Evolutionary conservation across 1,284 basidiomycete species (phyloP), one percentile per base, ranked within the genome.

Genomic region (Cryptococcus deneoformans): DNA sequence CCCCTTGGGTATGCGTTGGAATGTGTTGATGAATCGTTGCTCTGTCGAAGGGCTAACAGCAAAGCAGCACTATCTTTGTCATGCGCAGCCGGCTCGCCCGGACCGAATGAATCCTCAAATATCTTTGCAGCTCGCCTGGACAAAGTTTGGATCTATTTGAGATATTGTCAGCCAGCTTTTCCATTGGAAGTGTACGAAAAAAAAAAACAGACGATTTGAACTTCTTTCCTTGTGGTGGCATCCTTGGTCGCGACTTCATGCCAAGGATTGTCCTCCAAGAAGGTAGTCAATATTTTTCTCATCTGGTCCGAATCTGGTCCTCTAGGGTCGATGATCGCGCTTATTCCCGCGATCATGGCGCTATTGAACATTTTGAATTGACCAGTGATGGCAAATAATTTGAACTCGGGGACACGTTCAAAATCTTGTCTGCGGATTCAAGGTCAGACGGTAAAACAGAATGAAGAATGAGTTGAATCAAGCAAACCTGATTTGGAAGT

Each of bases 271-370:
- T 77, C 71, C 52, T 77, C 70, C 43, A 78, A 56, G 52, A 77
- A 78, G 0, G 77, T 75, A 0, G 71, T 70, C 46, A 78, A 59
- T 50, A 76, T 78, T 34, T 62, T 65, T n/a, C 64, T 66, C 75
- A 77, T 77, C 50, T 72, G 68, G 52, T 74, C 73, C 2, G 68
- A 62, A 56, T 77, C 75, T 2, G 67, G 56, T 36, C 75, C 73
- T n/a, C 72, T 60, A 6, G 77, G 77, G 56, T 76, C 73, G 50
- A 78, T 76, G 56, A 78, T 78, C 9, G 77, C 77, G 8, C 69
- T 72, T 7, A 78, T 78, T 37, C 77, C 77, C 14, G 77, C 77
- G 50, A 78, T 77, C 77, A 78, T 78, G 2, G 76, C 75, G 35
- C 70, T 72, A 61, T 75, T 75, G 66, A 76, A 76, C 72, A 75